Evolutionary conservation across 352 stramenopile species (phyloP).

Genomic region (Phytopythium vexans): DNA sequence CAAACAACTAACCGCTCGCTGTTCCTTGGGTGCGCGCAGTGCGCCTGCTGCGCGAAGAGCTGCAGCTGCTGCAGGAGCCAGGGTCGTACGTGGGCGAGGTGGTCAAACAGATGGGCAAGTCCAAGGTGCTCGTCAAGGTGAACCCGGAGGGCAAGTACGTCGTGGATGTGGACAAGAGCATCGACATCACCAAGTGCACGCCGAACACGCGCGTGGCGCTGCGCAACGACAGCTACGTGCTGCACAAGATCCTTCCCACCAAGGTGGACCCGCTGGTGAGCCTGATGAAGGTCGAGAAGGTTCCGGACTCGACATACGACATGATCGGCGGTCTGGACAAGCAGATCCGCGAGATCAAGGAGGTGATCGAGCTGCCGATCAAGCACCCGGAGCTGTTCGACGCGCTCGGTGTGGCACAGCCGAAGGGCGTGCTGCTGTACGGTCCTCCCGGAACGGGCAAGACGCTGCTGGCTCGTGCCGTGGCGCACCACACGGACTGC

Average conservation of each 20-base stretch:
- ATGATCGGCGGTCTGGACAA: conserved; percentile 99
- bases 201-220: conserved; percentile 99
- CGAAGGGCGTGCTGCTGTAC: conserved; percentile 95
- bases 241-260: conserved; percentile 99
- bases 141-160: conserved; percentile 99
- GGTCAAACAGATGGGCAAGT: conserved; percentile 99
- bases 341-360: conserved; percentile 99
- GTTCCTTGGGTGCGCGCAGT: conserved; percentile 45
- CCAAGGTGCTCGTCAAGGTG: conserved; percentile 99
- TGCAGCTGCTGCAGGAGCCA: conserved; percentile 98
- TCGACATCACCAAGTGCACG: conserved; percentile 95
- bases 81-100: conserved; percentile 99
- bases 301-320: conserved; percentile 99
- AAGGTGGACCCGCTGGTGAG: conserved; percentile 95
- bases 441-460: conserved; percentile 98
- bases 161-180: conserved; percentile 98
- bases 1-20: conserved; percentile 4
- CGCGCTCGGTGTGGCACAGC: conserved; percentile 97
- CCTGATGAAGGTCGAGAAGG: conserved; percentile 98
- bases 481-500: conserved; percentile 99
- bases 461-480: conserved; percentile 96
- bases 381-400: conserved; percentile 99
- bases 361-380: conserved; percentile 99
- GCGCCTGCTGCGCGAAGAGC: conserved; percentile 97
- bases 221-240: conserved; percentile 98